phyloP scores from a whole-genome alignment of 2,329 filamentous ascomycete genomes.

The Nemania sp. region DNA sequence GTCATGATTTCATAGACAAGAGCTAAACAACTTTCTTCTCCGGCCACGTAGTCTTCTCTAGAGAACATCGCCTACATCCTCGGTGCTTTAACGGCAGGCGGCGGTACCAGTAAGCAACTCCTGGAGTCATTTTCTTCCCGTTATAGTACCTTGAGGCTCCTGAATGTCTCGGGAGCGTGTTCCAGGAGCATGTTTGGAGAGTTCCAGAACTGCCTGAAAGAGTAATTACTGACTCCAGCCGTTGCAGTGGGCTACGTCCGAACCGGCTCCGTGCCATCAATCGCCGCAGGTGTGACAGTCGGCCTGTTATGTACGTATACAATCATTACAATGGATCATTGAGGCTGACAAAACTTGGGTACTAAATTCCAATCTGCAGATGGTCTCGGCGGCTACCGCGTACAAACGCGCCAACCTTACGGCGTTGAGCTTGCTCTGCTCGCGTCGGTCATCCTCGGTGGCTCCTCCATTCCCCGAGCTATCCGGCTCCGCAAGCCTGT shows the following conservation, averaged over 20 bases:
- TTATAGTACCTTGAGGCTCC: too few relatives aligned
- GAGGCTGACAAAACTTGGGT: constrained; percentile 1
- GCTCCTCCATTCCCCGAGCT: constrained; percentile 82
- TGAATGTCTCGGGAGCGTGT: too few relatives aligned
- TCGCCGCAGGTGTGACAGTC: constrained; percentile 82
- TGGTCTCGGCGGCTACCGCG: constrained; percentile 77
- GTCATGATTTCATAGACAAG: not conserved
- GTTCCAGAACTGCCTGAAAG: too few relatives aligned
- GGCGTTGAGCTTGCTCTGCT: constrained; percentile 88
- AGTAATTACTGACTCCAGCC: too few relatives aligned
- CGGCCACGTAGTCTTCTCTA: constrained; percentile 39
- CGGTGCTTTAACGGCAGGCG: constrained; percentile 79
- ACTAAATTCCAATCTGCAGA: constrained; percentile 50
- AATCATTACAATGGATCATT: not conserved
- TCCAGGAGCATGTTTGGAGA: too few relatives aligned
- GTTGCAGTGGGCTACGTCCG: constrained; percentile 84
- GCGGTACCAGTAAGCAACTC: too few relatives aligned
- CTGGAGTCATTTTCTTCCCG: too few relatives aligned
- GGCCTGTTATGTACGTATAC: constrained; percentile 61
- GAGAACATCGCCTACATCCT: constrained; percentile 74
- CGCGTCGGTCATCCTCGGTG: constrained; percentile 82
- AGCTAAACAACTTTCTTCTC: constrained; percentile 28
- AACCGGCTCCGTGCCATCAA: constrained; percentile 83
- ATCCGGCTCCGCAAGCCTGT: constrained; percentile 84
- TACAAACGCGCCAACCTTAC: constrained; percentile 74